Base-by-base conservation (phyloP, 2,329 filamentous ascomycete genomes). In the Exophiala xenobiotica region DNA sequence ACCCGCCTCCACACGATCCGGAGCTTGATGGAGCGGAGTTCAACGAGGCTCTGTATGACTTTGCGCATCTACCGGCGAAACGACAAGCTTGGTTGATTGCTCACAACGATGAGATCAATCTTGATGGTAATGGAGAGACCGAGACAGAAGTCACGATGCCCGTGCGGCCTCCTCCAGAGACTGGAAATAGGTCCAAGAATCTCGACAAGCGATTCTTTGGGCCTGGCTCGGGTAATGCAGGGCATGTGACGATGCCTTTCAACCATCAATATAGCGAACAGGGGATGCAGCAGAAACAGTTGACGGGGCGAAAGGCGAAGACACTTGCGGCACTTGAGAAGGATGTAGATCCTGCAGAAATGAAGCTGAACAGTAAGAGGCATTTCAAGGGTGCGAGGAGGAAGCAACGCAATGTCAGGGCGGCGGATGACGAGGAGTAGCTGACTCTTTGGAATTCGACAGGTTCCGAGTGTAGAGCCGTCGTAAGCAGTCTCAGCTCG, bases 151-250 rank as follows among this genome's bases (percentile, higher is more conserved):
- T 63, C 3, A 63, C 67, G 41, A 11, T 47, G 11, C 49, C 49
- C 4, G 18, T 22, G 11, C 46, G 24, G 11, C 35, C 53, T 16
- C 53, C 53, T 16, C 53, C 41, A 14, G 50, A 59, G 24, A 50
- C 45, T 19, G 90, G 91, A 1, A 70, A 79, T 24, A 95, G 95
- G 67, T 88, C 90, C 0, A 76, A 82, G 58, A 81, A 79, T 50
- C 76, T 99, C 16, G 93, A 99, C 73, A 88, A 86, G 65, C 81
- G 82, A n/a, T 99, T 97, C 77, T 99, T 99, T 67, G 85, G 80
- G 4, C 74, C 82, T 2, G 79, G 78, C 1, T 78, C 81, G 49
- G 44, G 53, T 5, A 62, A 54, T 39, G 80, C 78, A 1, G 87
- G 83, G 2, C 86, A 88, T 63, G 59, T 95, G 29, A 84, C 74